Evolutionary conservation across 2,329 filamentous ascomycete genomes (phyloP).

Genomic region (Ustulina deusta): DNA sequence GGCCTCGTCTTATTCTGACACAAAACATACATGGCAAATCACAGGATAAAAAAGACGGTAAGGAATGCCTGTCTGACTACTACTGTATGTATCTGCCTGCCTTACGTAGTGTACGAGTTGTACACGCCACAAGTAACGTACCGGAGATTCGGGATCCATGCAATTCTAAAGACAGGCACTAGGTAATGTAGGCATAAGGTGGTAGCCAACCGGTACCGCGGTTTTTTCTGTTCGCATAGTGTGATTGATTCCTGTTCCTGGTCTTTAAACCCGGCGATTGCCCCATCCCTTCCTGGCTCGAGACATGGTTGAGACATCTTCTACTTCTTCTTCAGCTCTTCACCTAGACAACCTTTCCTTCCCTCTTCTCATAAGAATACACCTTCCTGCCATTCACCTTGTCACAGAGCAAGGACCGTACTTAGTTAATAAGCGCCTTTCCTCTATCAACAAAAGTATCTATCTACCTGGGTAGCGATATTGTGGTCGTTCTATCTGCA

Average conservation of each 20-base stretch:
- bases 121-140: constrained; percentile 29
- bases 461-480: constrained; percentile 3
- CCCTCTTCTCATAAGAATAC: constrained; percentile 19
- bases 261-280: constrained; percentile 39
- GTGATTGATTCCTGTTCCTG: constrained; percentile 39
- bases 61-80: constrained; percentile 25
- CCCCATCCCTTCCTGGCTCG: constrained; percentile 32
- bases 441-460: constrained; percentile 9
- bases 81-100: constrained; percentile 10
- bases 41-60: constrained; percentile 40
- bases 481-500: constrained; percentile 9
- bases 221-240: constrained; percentile 26
- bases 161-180: constrained; percentile 23
- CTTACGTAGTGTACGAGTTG: constrained; percentile 4
- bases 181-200: not conserved
- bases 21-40: constrained; percentile 33
- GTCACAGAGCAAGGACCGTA: constrained; percentile 9
- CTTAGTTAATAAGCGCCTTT: constrained; percentile 7
- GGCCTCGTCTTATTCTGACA: constrained; percentile 27
- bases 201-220: constrained; percentile 26
- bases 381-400: constrained; percentile 25
- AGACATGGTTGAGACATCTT: constrained; percentile 26
- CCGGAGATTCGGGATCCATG: constrained; percentile 40
- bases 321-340: constrained; percentile 22
- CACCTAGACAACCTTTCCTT: constrained; percentile 15